Conservation (phyloP, 164 flowering plant genomes). For the Annona cherimola region DNA sequence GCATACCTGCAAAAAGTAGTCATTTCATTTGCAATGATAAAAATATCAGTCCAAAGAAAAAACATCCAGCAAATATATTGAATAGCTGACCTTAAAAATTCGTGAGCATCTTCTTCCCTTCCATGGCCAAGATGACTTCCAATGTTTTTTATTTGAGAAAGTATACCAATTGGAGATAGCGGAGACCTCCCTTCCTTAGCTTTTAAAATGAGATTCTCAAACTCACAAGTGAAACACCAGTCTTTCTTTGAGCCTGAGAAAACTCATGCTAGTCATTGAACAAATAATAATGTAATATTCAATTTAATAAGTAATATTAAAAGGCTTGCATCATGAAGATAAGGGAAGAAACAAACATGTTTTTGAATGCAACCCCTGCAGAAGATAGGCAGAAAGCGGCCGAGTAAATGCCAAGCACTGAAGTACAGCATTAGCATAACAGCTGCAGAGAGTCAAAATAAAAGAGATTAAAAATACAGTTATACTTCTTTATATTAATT, state of each 20-base stretch:
- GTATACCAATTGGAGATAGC: slow-evolving; percentile 61
- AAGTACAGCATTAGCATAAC: slow-evolving; percentile 94
- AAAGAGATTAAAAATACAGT: not conserved
- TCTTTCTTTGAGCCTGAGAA: slow-evolving; percentile 59
- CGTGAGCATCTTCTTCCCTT: slow-evolving; percentile 83
- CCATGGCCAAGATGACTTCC: slow-evolving; percentile 50
- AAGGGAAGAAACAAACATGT: slow-evolving; percentile 42
- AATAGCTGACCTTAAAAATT: slow-evolving; percentile 66
- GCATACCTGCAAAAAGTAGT: slow-evolving; percentile 50
- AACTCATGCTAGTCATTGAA: not conserved
- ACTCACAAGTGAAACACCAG: slow-evolving; percentile 91
- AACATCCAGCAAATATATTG: not conserved
- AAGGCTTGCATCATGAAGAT: not conserved
- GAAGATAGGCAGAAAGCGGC: slow-evolving; percentile 80
- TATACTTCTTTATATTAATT: not conserved
- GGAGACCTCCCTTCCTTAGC: slow-evolving; percentile 64
- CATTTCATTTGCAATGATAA: not conserved
- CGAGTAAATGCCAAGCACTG: slow-evolving; percentile 96
- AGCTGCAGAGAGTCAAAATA: slow-evolving; percentile 48
- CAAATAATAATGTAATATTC: not conserved
- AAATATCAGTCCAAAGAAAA: not conserved
- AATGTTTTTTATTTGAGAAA: slow-evolving; percentile 41
- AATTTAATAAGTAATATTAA: not conserved
- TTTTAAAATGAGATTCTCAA: slow-evolving; percentile 60
- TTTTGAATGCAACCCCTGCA: slow-evolving; percentile 71